Percentiles rank a stretch among this genome's conserved stretches.
Evolutionary conservation across 2,329 filamentous ascomycete species (phyloP).

Genomic region (Trichoderma breve): DNA sequence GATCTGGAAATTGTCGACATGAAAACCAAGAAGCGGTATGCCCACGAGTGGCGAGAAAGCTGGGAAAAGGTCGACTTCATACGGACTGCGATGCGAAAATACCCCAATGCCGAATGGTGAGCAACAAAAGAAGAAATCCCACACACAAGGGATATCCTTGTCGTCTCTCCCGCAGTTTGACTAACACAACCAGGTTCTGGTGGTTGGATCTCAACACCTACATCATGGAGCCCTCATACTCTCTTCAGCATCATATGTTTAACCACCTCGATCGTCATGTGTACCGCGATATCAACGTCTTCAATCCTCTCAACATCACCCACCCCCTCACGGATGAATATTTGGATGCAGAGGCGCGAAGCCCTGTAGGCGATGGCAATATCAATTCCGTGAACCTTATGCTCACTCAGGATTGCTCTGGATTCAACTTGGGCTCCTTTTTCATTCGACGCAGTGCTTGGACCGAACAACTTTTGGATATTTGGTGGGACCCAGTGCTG

Average conservation of each 20-base stretch:
- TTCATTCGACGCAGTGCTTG: conserved; percentile 82
- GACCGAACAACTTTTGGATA: conserved; percentile 86
- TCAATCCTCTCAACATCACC: conserved; percentile 90
- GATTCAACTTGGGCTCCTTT: conserved; percentile 96
- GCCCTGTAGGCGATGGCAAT: conserved; percentile 73
- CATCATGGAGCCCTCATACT: conserved; percentile 93
- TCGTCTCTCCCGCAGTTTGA: conserved; percentile 48
- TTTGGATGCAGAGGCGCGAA: conserved; percentile 72
- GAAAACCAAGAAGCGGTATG: conserved; percentile 98
- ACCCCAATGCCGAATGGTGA: conserved; percentile 94
- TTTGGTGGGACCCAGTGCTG: conserved; percentile 97
- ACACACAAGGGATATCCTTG: neutral
- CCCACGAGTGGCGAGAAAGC: conserved; percentile 97
- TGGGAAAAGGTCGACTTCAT: conserved; percentile 99
- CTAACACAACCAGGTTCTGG: conserved; percentile 72
- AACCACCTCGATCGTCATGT: conserved; percentile 69
- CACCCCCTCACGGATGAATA: conserved; percentile 75
- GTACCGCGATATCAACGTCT: conserved; percentile 94
- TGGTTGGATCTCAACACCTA: conserved; percentile 98
- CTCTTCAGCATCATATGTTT: conserved; percentile 88
- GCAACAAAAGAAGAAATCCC: conserved; percentile 28
- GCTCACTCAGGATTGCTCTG: conserved; percentile 87
- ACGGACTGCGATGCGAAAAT: conserved; percentile 83
- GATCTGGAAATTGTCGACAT: conserved; percentile 96
- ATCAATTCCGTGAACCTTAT: conserved; percentile 80